Base-by-base conservation (phyloP, 257 asterid genomes). In the Nyctanthes arbortristis region DNA sequence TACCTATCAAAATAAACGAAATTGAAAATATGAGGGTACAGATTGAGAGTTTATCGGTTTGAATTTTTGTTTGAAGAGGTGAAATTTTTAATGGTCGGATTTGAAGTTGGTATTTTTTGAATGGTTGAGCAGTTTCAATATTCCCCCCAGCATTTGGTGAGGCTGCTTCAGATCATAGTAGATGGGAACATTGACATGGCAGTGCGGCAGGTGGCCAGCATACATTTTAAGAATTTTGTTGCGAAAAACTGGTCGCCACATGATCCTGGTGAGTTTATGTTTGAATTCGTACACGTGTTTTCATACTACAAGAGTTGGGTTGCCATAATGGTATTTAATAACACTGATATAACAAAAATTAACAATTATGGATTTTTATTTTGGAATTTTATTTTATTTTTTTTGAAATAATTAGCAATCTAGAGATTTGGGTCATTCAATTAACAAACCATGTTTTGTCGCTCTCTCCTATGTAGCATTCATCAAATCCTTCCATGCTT, bases 161-260 rank as follows among this genome's bases (percentile, higher is more conserved):
- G 99, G 82, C 82, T 94, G 78, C 73, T 94, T 90, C 99, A 91
- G 89, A 91, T 94, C 67, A 87, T 91, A 33, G 93, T 94, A 0
- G 98, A 89, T 65, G 95, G 77, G 71, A 86, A 76, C 34, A 80
- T 92, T 20, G 98, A 91, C 75, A 74, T 85, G 79, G 93, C 96
- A 11, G 96, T 94, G 31, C 82, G 99, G 66, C 99, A 94, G 83
- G 98, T 86, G 69, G 98, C 98, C 20, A 94, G 99, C 76, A 94
- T 94, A 70, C 86, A 94, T 60, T 94, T 94, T 73, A 94, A 94
- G 88, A 94, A 94, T 77, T 91, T 91, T 63, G 84, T 88, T 69
- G 91, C 81, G 27, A 94, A 84, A 74, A 84, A 94, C 67, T 94
- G 98, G 99, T 89, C 64, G 28, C 92, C 96, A n/a, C 92, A 81